These are phyloP conservation scores for Pelagophyceae sp. DNA, from an alignment of 352 stramenopile species.

Conservation along the genomic window DNA sequence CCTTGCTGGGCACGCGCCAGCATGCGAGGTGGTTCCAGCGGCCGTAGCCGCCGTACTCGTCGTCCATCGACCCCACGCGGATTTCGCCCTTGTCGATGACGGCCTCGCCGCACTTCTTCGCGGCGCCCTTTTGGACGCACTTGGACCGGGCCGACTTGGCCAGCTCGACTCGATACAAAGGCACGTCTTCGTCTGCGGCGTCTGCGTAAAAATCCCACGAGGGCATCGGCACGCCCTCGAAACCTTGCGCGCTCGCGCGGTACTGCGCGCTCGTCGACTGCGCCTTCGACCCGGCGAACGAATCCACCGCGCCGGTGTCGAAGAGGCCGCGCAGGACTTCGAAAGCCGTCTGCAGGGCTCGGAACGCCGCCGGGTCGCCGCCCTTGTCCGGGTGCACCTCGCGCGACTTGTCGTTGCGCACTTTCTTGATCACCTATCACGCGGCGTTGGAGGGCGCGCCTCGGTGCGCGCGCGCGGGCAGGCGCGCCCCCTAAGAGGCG, in stretches of 20 bases:
- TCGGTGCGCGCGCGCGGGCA: background rate
- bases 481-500: background rate
- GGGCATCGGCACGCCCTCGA: slow-evolving; percentile 22
- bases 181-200: slow-evolving; percentile 33
- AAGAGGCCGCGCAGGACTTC: slow-evolving; percentile 38
- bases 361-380: slow-evolving; percentile 34
- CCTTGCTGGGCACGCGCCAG: slow-evolving; percentile 34
- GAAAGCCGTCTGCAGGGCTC: slow-evolving; percentile 34
- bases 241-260: slow-evolving; percentile 27
- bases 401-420: slow-evolving; percentile 32
- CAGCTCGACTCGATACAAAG: slow-evolving; percentile 37
- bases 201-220: slow-evolving; percentile 39
- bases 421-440: slow-evolving; percentile 31
- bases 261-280: slow-evolving; percentile 14
- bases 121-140: slow-evolving; percentile 25
- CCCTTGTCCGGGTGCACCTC: slow-evolving; percentile 40
- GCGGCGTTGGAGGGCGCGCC: background rate
- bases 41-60: slow-evolving; percentile 30
- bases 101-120: slow-evolving; percentile 23
- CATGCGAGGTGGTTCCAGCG: slow-evolving; percentile 41
- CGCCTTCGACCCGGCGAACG: slow-evolving; percentile 8
- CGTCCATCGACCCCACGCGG: slow-evolving; percentile 35
- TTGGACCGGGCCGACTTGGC: slow-evolving; percentile 32
- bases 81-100: slow-evolving; percentile 31
- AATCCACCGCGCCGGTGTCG: slow-evolving; percentile 19